phyloP scores from a whole-genome alignment of 2,329 filamentous ascomycete genomes.

The Pyrenochaeta sp. region DNA sequence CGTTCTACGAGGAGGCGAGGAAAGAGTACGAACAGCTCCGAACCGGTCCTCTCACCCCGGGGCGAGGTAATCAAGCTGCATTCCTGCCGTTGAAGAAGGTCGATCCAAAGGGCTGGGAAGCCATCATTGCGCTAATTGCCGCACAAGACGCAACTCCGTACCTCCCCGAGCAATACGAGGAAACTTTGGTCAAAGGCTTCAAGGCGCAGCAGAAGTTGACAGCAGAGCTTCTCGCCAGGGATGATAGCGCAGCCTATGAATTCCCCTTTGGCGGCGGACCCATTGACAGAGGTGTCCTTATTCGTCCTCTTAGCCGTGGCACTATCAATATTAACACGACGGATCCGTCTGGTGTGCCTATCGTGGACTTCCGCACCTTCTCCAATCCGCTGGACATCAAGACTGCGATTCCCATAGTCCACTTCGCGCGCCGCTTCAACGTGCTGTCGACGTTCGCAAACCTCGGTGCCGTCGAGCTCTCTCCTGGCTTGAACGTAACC shows the following conservation, averaged over 20 bases:
- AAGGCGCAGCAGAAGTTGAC: conserved; percentile 30
- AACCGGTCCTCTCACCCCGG: conserved; percentile 23
- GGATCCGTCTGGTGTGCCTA: conserved; percentile 29
- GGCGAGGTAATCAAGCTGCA: conserved; percentile 15
- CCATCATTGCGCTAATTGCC: conserved; percentile 10
- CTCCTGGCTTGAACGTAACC: conserved; percentile 23
- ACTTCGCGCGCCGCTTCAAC: conserved; percentile 32
- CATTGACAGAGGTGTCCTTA: conserved; percentile 10
- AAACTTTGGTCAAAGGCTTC: conserved; percentile 9
- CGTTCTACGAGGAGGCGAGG: conserved; percentile 24
- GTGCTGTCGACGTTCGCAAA: conserved; percentile 11
- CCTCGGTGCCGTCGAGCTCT: conserved; percentile 19
- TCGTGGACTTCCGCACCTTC: conserved; percentile 40
- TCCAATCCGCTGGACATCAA: conserved; percentile 41
- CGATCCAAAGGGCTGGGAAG: conserved; percentile 3
- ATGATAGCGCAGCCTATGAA: conserved; percentile 31
- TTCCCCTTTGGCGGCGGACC: conserved; percentile 21
- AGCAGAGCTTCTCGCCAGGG: conserved; percentile 17
- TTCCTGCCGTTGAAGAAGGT: conserved; percentile 19
- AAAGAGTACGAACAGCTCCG: conserved; percentile 10
- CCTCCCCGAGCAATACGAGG: conserved; percentile 14
- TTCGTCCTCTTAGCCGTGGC: conserved; percentile 40
- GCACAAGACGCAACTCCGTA: conserved; percentile 15
- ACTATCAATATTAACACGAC: conserved; percentile 42
- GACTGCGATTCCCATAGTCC: conserved; percentile 30